Evolutionary conservation across 768 basidiomycete genomes (phyloP), one percentile per base, ranked within the genome.

Genomic region (Suillus brevipes): DNA sequence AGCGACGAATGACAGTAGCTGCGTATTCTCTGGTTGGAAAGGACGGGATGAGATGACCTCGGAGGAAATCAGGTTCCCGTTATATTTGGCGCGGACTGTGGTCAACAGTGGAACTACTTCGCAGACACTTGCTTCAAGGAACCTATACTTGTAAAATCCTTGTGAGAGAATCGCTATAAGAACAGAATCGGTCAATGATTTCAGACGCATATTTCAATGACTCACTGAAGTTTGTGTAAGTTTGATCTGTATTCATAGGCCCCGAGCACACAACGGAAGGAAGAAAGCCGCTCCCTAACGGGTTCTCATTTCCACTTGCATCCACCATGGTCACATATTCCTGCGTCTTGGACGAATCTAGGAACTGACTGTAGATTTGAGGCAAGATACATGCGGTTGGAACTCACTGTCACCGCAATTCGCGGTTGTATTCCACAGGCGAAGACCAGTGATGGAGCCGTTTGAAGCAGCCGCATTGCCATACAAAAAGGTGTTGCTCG

Each of bases 1-100:
- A 2, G 65, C 67, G 38, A 70, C 16, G 64, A 68, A 71, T n/a
- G 45, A 53, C 3, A 64, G 50, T 28, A 71, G 47, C 7, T 59
- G 64, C 9, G 49, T 18, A 34, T 68, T 66, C 12, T 28, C 40
- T 23, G 20, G 6, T 23, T 20, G 18, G 23, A 61, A 45, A 31
- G 60, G 31, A 36, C n/a, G n/a, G 3, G 25, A 25, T 14, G 49
- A 49, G 1, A 8, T 52, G 16, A 28, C 14, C 4, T 18, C 25
- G 50, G 50, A 28, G 9, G 50, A 52, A 52, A 64, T 64, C 1
- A 64, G 13, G 23, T 43, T 56, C 6, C 20, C 20, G 42, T 56
- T 59, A 34, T 64, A 68, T 1, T 13, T 53, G 12, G 63, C 62
- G 7, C 8, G 63, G 14, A 59, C 64, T 6, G 60, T 65, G 10